These are phyloP conservation scores for Medicago ruthenica DNA, from an alignment of 306 rosid genomes.

Conservation along the genomic window DNA sequence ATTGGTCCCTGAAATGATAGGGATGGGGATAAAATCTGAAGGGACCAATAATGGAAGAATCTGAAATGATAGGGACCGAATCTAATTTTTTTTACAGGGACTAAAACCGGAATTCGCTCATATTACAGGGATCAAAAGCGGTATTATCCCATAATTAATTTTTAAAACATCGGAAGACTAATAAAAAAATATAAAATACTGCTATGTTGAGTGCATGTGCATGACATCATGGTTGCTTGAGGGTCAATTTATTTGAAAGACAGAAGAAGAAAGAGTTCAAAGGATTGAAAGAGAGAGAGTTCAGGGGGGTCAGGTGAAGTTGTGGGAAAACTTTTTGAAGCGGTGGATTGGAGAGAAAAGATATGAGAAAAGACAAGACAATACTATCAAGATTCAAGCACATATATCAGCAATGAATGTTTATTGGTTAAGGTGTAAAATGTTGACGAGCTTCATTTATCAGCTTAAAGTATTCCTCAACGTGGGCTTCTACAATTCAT, in stretches of 20 bases:
- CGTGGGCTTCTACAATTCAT: not conserved
- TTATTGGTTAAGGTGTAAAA: conserved; percentile 43
- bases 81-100: too few relatives aligned
- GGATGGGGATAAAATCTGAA: too few relatives aligned
- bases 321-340: not conserved
- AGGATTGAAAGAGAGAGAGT: not conserved
- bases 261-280: not conserved
- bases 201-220: not conserved
- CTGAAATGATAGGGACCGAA: too few relatives aligned
- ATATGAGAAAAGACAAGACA: not conserved
- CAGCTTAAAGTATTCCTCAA: not conserved
- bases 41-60: too few relatives aligned
- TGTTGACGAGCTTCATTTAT: conserved; percentile 37
- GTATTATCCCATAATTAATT: too few relatives aligned
- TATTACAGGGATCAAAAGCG: too few relatives aligned
- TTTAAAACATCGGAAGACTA: too few relatives aligned
- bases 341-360: conserved; percentile 9
- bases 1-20: too few relatives aligned
- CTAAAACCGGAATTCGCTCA: too few relatives aligned
- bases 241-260: not conserved
- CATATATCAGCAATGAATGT: conserved; percentile 28
- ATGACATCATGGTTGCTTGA: not conserved
- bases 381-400: too few relatives aligned
- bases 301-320: not conserved
- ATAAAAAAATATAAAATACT: too few relatives aligned